Evolutionary conservation across 495 filamentous ascomycete genomes (phyloP), one percentile per base, ranked within the genome.

Genomic region (Pyrenula massariospora): DNA sequence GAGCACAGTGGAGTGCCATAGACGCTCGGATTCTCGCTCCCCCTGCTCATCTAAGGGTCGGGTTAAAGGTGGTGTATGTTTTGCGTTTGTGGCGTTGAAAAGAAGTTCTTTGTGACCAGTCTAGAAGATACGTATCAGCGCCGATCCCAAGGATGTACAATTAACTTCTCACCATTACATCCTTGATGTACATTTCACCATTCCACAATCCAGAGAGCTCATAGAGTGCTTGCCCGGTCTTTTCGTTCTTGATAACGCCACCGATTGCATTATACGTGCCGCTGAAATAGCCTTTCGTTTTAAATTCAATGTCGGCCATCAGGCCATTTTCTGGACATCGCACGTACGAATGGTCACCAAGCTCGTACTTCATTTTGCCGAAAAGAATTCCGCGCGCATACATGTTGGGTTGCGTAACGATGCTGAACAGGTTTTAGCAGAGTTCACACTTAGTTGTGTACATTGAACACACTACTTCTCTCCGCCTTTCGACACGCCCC

Each of bases 331-430:
- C 94, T 1, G 93, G 87, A 68, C 92, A 99, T 58, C 83, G 80
- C n/a, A 97, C 87, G 62, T 86, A 89, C 70, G 91, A 94, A 73
- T 96, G 91, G 67, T 99, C 93, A 42, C 93, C 93, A 20, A 99
- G 80, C 72, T 99, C 93, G 70, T 97, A 99, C 70, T 96, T 96
- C 93, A 99, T 97, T 70, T 96, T 97, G 21, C 93, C 93, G 64
- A 99, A 96, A 12, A 99, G 74, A 56, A 99, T 97, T 22, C 93
- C 93, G 56, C 93, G 82, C 36, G 92, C 94, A 69, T 99, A 99
- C 91, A 99, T 99, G 69, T 99, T 99, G 5, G 93, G 93, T 66
- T 99, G 93, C 0, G 93, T 96, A 54, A 96, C 68, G 62, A 92
- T 86, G 69, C 88, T 92, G 31, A 55, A 1, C 2, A 55, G 57